phyloP scores from a whole-genome alignment of 306 rosid genomes.

The Cotoneaster glaucophyllus region DNA sequence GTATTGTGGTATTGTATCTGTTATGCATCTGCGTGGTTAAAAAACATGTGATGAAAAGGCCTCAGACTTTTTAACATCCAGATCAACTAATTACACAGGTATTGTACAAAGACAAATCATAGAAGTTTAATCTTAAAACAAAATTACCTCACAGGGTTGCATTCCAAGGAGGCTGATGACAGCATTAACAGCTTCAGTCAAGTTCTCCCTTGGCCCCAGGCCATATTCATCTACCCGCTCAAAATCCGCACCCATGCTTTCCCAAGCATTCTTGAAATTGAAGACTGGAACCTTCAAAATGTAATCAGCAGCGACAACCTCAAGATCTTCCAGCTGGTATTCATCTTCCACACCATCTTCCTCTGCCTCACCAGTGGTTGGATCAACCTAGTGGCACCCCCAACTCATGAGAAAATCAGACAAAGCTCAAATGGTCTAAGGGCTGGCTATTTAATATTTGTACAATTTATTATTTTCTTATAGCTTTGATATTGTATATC shows the following conservation, averaged over 20 bases:
- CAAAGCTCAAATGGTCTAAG: neutral
- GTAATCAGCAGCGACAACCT: constrained; percentile 94
- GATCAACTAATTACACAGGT: neutral
- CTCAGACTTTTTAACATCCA: neutral
- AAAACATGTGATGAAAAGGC: neutral
- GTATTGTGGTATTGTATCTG: neutral
- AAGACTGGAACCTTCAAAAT: constrained; percentile 80
- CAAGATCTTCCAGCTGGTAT: constrained; percentile 95
- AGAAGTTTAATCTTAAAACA: neutral
- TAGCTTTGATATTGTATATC: neutral
- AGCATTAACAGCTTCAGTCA: constrained; percentile 76
- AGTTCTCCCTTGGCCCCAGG: constrained; percentile 86
- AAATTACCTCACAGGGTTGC: constrained; percentile 96
- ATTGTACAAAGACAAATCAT: neutral
- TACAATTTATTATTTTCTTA: neutral
- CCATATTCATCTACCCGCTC: constrained; percentile 94
- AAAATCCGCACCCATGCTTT: constrained; percentile 60
- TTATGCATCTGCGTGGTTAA: neutral
- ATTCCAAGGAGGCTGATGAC: constrained; percentile 87
- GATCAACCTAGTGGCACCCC: constrained; percentile 57
- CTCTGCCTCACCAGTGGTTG: constrained; percentile 84
- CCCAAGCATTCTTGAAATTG: constrained; percentile 94
- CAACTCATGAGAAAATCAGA: constrained; percentile 11
- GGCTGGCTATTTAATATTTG: neutral
- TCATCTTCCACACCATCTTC: constrained; percentile 98